Evolutionary conservation across 805 yeast genomes (phyloP).

Genomic region (Sugiyamaella chiloensis): DNA sequence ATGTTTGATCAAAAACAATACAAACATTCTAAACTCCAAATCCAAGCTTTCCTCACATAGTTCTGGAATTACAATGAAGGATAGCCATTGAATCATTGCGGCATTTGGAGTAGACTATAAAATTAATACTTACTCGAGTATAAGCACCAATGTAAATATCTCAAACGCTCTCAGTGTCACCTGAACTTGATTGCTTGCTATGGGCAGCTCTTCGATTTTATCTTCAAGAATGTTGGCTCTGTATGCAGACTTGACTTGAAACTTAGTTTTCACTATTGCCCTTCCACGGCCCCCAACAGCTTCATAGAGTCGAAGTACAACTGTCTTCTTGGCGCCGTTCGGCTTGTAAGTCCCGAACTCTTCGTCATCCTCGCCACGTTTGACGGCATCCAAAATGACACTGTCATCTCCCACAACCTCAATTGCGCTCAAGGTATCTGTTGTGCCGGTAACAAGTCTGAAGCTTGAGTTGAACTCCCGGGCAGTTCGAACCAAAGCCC

Average conservation of each 20-base stretch:
- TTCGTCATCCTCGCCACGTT: slow-evolving; percentile 81
- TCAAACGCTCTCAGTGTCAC: neutral
- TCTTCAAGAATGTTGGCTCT: neutral
- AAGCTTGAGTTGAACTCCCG: slow-evolving; percentile 58
- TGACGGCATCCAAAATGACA: slow-evolving; percentile 67
- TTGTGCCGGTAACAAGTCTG: slow-evolving; percentile 7
- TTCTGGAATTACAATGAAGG: too few relatives aligned
- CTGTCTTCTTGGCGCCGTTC: slow-evolving; percentile 40
- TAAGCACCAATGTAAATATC: neutral
- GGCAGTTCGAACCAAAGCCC: slow-evolving; percentile 61
- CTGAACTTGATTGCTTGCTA: neutral
- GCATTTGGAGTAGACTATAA: neutral
- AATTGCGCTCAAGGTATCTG: slow-evolving; percentile 21
- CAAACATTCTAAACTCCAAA: too few relatives aligned
- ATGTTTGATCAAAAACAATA: too few relatives aligned
- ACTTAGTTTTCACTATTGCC: neutral
- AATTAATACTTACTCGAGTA: slow-evolving; percentile 17
- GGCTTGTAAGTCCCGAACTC: too few relatives aligned
- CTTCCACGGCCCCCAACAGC: slow-evolving; percentile 71
- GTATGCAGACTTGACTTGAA: neutral
- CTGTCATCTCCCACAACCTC: slow-evolving; percentile 49
- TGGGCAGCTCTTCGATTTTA: neutral
- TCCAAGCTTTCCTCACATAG: too few relatives aligned
- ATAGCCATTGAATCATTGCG: neutral
- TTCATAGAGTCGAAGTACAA: slow-evolving; percentile 76